Conservation (phyloP, 352 stramenopile species). For the Phytopythium chamaehyphon region DNA sequence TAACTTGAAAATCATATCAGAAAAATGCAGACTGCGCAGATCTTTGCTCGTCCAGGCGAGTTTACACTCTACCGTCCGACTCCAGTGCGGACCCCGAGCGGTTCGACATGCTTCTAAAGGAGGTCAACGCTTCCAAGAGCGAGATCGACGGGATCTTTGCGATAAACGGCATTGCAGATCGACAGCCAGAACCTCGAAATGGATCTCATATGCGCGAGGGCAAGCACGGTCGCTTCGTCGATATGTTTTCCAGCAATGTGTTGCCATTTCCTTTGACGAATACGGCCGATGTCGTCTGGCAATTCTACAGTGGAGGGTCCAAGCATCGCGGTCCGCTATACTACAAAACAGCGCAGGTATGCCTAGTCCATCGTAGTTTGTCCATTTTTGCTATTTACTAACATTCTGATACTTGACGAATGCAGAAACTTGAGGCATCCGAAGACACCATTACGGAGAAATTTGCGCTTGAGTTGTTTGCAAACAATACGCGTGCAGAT, state of each 20-base stretch:
- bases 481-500: constrained; percentile 18
- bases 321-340: constrained; percentile 18
- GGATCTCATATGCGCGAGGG: constrained; percentile 14
- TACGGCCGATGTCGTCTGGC: constrained; percentile 10
- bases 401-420: no score
- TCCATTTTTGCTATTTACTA: neutral
- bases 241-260: constrained; percentile 14
- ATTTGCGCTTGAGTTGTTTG: constrained; percentile 23
- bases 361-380: neutral
- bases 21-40: neutral
- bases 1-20: neutral
- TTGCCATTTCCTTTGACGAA: constrained; percentile 8
- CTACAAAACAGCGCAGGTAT: constrained; percentile 8
- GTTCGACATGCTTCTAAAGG: constrained; percentile 8
- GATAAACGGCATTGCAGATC: constrained; percentile 4
- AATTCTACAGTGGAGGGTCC: constrained; percentile 11
- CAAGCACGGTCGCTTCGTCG: constrained; percentile 12
- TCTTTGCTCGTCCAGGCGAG: constrained; percentile 3
- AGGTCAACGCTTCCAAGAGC: constrained; percentile 6
- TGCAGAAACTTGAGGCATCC: neutral
- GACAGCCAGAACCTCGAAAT: neutral
- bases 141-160: constrained; percentile 15
- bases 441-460: constrained; percentile 23
- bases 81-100: constrained; percentile 2
- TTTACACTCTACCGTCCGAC: neutral